Base-by-base conservation (phyloP, 805 yeast genomes). In the Clavispora fructus region DNA sequence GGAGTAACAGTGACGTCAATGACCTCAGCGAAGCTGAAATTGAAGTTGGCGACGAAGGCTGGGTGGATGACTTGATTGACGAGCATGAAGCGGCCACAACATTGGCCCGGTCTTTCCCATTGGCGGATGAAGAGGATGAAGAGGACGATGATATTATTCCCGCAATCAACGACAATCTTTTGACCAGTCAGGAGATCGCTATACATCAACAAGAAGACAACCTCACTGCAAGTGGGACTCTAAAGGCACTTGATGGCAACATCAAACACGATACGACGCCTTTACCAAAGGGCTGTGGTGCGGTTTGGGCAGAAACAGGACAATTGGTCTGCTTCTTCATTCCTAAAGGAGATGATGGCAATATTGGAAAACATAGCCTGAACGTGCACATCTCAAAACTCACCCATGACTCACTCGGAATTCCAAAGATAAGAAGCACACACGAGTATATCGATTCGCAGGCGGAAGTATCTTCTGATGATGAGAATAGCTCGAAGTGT, bases 261-360 rank as follows among this genome's bases (percentile, higher is more conserved):
- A 44, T 52, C 16, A 47, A 46, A 30, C 52, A 53, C 57, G 95
- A 88, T 59, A 83, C 88, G 35, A 87, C 96, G 0, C 97, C 97
- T 0, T 76, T 91, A 12, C 97, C 97, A 0, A 90, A 87, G 59
- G 94, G 90, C 9, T 91, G 96, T 68, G 97, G 97, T 9, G 97
- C 96, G 0, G 71, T 80, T 1, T 91, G 97, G 96, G 75, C 95
- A 0, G 75, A 80, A 11, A 76, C 79, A 3, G 97, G 97, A 0
- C 80, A 80, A 48, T 68, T 91, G 42, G 84, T 91, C 1, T 87
- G 96, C 59, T 91, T 91, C 57, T 89, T 88, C 64, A 77, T 84
- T 9, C 82, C 85, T 0, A 78, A 78, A 42, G 42, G 47, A 5
- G 45, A 48, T 29, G 73, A 66, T 40, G 57, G 58, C 12, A 64